Conservation (phyloP, 1,284 basidiomycete genomes). For the Thelephora terrestris region DNA sequence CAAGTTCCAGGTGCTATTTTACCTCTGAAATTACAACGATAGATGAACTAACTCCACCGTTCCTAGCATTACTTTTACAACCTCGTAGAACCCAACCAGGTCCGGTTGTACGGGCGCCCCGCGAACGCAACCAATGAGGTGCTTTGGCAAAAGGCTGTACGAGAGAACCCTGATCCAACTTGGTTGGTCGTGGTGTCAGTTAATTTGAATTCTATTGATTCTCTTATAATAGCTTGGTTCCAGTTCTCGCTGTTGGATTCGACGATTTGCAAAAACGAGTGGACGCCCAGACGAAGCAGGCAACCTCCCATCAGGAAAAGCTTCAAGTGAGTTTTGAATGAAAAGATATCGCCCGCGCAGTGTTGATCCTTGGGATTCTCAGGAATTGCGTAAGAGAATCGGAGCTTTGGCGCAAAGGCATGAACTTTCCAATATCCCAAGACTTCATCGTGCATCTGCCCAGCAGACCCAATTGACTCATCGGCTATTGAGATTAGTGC, state of each 20-base stretch:
- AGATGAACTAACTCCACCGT: slow-evolving; percentile 4
- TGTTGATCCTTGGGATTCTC: slow-evolving; percentile 4
- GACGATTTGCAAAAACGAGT: slow-evolving; percentile 76
- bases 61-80: slow-evolving; percentile 78
- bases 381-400: slow-evolving; percentile 63
- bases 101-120: slow-evolving; percentile 65
- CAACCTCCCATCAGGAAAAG: slow-evolving; percentile 60
- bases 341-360: neutral
- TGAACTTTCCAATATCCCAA: slow-evolving; percentile 58
- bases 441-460: slow-evolving; percentile 55
- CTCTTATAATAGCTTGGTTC: slow-evolving; percentile 52
- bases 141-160: slow-evolving; percentile 71
- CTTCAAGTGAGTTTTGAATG: slow-evolving; percentile 38
- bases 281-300: slow-evolving; percentile 66
- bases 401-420: slow-evolving; percentile 57
- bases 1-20: slow-evolving; percentile 65
- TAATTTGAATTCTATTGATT: slow-evolving; percentile 3
- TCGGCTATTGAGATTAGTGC: slow-evolving; percentile 62
- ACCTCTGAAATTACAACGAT: neutral
- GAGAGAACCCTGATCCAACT: slow-evolving; percentile 76
- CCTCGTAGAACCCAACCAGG: slow-evolving; percentile 66
- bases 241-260: slow-evolving; percentile 74
- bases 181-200: slow-evolving; percentile 38
- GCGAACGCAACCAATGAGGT: slow-evolving; percentile 64
- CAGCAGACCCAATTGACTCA: slow-evolving; percentile 68